Percentiles rank a stretch among this genome's conserved stretches.
Evolutionary conservation across 2,329 filamentous ascomycete species (phyloP).

Genomic region (Fusarium cyanostomum): DNA sequence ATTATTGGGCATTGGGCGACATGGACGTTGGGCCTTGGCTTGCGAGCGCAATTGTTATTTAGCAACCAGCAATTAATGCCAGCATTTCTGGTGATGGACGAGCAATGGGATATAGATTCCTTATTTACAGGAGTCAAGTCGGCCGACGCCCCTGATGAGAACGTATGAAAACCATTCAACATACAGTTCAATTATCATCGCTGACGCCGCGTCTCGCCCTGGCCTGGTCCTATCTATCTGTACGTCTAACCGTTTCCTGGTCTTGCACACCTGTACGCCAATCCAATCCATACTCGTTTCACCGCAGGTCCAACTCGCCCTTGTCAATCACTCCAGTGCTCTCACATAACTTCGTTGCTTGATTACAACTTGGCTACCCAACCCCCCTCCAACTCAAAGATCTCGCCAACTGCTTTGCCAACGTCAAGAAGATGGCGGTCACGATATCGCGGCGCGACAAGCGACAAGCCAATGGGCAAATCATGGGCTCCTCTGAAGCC

Average conservation of each 20-base stretch:
- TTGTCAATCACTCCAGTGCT: not conserved
- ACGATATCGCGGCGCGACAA: conserved; percentile 59
- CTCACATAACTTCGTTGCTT: not conserved
- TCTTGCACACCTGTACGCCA: conserved; percentile 3
- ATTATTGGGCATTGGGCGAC: conserved; percentile 20
- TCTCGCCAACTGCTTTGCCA: conserved; percentile 49
- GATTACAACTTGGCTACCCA: conserved; percentile 36
- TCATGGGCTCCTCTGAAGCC: conserved; percentile 63
- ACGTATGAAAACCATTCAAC: conserved; percentile 31
- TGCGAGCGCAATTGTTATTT: conserved; percentile 24
- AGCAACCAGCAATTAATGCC: conserved; percentile 33
- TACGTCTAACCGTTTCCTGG: conserved; percentile 2
- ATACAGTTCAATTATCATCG: conserved; percentile 6
- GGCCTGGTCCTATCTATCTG: not conserved
- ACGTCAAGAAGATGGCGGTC: conserved; percentile 57
- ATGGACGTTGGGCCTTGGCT: conserved; percentile 6
- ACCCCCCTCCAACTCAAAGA: conserved; percentile 47
- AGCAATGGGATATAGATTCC: conserved; percentile 12
- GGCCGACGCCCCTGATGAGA: conserved; percentile 7
- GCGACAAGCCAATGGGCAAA: conserved; percentile 68
- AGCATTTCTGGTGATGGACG: conserved; percentile 5
- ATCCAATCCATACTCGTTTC: not conserved
- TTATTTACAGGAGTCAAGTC: conserved; percentile 9
- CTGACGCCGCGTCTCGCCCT: not conserved
- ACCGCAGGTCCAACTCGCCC: not conserved